phyloP scores from a whole-genome alignment of 768 basidiomycete genomes.

The Tremella fuciformis region DNA sequence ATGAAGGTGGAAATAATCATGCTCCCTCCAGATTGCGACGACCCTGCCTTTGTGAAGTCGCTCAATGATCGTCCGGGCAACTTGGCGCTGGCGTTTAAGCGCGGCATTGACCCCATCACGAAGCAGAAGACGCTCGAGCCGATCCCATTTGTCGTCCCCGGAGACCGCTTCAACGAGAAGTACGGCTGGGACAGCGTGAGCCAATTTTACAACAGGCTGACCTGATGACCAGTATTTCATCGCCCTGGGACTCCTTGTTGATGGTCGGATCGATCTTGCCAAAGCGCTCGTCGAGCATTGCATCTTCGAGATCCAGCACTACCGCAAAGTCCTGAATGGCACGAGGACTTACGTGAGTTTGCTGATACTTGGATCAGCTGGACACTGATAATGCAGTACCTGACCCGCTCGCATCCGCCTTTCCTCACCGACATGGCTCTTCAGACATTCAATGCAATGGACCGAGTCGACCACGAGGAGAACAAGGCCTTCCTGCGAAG shows the following conservation, averaged over 20 bases:
- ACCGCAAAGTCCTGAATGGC: slow-evolving; percentile 88
- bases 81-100: slow-evolving; percentile 81
- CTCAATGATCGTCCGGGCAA: slow-evolving; percentile 92
- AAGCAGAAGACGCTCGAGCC: slow-evolving; percentile 85
- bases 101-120: slow-evolving; percentile 31
- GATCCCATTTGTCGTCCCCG: slow-evolving; percentile 97
- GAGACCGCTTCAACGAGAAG: slow-evolving; percentile 55
- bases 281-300: slow-evolving; percentile 99
- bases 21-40: slow-evolving; percentile 82
- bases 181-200: slow-evolving; percentile 50
- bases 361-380: not conserved
- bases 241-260: slow-evolving; percentile 79
- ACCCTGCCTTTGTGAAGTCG: slow-evolving; percentile 83
- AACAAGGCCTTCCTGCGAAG: slow-evolving; percentile 91
- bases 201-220: not conserved
- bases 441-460: slow-evolving; percentile 94
- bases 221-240: slow-evolving; percentile 37
- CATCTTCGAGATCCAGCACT: slow-evolving; percentile 97
- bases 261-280: slow-evolving; percentile 91
- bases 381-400: slow-evolving; percentile 59
- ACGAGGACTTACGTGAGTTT: slow-evolving; percentile 66
- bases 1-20: slow-evolving; percentile 89
- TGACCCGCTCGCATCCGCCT: slow-evolving; percentile 92
- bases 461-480: slow-evolving; percentile 70
- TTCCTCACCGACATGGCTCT: slow-evolving; percentile 99